Conservation (phyloP, 768 basidiomycete genomes). For the Clathrus columnatus region DNA sequence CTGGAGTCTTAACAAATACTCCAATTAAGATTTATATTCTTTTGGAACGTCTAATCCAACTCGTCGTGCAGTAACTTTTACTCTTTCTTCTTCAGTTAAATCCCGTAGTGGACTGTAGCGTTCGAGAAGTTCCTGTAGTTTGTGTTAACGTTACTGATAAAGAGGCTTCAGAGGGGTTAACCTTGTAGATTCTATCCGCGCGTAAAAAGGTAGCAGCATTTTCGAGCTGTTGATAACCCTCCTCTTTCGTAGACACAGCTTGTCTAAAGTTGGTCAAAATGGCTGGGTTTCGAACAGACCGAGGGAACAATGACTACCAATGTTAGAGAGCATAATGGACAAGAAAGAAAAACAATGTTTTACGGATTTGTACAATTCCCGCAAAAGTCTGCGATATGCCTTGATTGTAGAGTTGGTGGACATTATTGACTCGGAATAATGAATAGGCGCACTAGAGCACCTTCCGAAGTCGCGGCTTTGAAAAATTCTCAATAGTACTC, state of each 20-base stretch:
- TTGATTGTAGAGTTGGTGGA: not conserved
- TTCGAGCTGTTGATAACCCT: constrained; percentile 27
- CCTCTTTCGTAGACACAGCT: not conserved
- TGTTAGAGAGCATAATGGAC: not conserved
- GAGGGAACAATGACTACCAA: constrained; percentile 29
- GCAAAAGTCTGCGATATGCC: constrained; percentile 5
- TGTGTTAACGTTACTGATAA: not conserved
- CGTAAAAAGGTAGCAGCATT: constrained; percentile 59
- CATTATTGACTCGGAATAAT: not conserved
- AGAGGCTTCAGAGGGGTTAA: constrained; percentile 22
- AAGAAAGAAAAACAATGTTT: not conserved
- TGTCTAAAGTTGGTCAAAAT: constrained; percentile 46
- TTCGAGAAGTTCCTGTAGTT: constrained; percentile 59
- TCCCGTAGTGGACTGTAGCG: constrained; percentile 83
- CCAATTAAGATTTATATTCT: not conserved
- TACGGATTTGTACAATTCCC: constrained; percentile 9
- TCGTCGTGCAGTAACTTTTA: constrained; percentile 75
- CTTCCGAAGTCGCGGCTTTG: not conserved
- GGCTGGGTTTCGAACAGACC: constrained; percentile 29
- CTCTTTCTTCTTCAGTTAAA: constrained; percentile 68
- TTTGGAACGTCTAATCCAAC: constrained; percentile 81
- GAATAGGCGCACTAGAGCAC: too few species aligned
- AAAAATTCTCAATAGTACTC: not conserved
- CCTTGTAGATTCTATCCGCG: constrained; percentile 73
- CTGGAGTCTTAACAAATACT: too few species aligned